These are phyloP conservation scores for Claviceps africana DNA, from an alignment of 2,329 filamentous ascomycete genomes.

Conservation along the genomic window DNA sequence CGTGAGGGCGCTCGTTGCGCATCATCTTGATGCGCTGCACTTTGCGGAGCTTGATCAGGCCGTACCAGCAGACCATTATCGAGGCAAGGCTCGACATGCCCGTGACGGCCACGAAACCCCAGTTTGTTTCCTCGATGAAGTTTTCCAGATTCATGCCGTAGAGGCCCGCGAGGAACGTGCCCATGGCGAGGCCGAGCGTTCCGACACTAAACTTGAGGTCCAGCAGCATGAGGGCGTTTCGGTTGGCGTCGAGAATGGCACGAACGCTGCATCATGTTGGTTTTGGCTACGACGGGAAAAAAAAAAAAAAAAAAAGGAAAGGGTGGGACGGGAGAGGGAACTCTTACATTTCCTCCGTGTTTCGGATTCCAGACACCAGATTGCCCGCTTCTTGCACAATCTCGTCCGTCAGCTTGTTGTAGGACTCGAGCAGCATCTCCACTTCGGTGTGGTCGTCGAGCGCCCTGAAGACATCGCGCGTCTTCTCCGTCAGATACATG, in stretches of 20 bases:
- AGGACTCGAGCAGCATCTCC: slow-evolving; percentile 91
- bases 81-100: slow-evolving; percentile 57
- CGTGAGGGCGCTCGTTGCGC: slow-evolving; percentile 25
- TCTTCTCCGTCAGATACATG: slow-evolving; percentile 93
- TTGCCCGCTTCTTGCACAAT: slow-evolving; percentile 93
- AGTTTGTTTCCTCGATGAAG: slow-evolving; percentile 86
- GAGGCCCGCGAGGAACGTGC: slow-evolving; percentile 92
- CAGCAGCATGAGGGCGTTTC: slow-evolving; percentile 93
- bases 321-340: too few species aligned
- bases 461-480: slow-evolving; percentile 54
- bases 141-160: slow-evolving; percentile 99
- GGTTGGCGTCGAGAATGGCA: slow-evolving; percentile 93
- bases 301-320: neutral
- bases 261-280: slow-evolving; percentile 54
- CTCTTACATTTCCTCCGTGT: slow-evolving; percentile 91
- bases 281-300: neutral
- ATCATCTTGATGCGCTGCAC: slow-evolving; percentile 84
- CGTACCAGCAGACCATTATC: slow-evolving; percentile 67
- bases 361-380: slow-evolving; percentile 84
- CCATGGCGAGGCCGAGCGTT: slow-evolving; percentile 84
- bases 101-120: slow-evolving; percentile 71
- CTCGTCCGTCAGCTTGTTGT: slow-evolving; percentile 95
- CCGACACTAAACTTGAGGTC: slow-evolving; percentile 94
- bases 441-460: slow-evolving; percentile 91
- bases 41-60: slow-evolving; percentile 67